Base-by-base conservation (phyloP, 202 grass and related monocot genomes). In the Dendrocalamus latiflorus region DNA sequence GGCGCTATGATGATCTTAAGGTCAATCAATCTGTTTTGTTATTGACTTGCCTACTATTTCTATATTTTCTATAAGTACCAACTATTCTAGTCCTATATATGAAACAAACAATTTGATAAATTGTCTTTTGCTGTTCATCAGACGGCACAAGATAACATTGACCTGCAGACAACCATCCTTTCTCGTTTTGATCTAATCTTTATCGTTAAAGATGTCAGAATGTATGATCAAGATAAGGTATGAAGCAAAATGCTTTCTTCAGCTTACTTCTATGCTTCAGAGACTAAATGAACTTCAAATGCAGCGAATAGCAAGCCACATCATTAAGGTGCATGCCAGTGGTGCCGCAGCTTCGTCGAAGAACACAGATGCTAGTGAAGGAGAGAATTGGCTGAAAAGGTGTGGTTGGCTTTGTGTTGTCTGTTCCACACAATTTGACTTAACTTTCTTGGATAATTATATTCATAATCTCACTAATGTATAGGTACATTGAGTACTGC, bases 1-100 rank as follows among this genome's bases (percentile, higher is more conserved):
- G 95, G n/a, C 89, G 93, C n/a, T 98, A 98, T 74, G 96, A 95
- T 43, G 96, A 98, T 85, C 96, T 98, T 50, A 98, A 98, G 91
- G 92, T 95, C 20, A 4, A 2, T 58, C 18, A 33, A 33, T 68
- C 9, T 83, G 18, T 62, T 56, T 68, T 79, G 17, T 67, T 70
- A 17, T 51, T 83, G 14, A 15, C 1, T 21, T 36, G 5, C 0
- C 1, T 13, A 43, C 1, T 74, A 25, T 43, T 48, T 66, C 2
- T 6, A 37, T 55, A 34, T 39, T 43, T 61, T 24, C 1, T 2
- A 59, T 20, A 73, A 26, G 50, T 9, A 22, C 8, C 9, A 44
- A 69, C 14, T 65, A 20, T 71, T 79, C 26, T 25, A 60, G 24
- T 72, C 5, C 18, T 67, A 24, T 68, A 41, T 62, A 20, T 26